These are phyloP conservation scores for Linum tenue DNA, from an alignment of 345 rosid species.

Conservation along the genomic window DNA sequence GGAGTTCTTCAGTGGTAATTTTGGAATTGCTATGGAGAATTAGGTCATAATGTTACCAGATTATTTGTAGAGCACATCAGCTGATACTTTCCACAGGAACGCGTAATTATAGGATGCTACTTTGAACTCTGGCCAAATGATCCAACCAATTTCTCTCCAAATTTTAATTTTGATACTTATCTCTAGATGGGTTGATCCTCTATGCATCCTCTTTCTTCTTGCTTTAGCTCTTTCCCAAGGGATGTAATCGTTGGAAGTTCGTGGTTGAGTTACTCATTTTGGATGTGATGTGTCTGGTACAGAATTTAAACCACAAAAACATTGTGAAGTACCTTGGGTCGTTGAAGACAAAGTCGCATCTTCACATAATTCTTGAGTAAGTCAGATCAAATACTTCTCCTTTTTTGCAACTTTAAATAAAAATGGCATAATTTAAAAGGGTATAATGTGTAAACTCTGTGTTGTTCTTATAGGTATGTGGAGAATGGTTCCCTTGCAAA, in stretches of 20 bases:
- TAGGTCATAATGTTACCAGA: too few relatives aligned
- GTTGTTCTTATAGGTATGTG: slow-evolving; percentile 56
- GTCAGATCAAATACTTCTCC: slow-evolving; percentile 24
- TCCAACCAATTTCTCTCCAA: too few relatives aligned
- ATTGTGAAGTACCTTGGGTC: slow-evolving; percentile 99
- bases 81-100: too few relatives aligned
- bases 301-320: slow-evolving; percentile 97
- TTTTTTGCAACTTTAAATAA: not conserved
- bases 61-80: too few relatives aligned
- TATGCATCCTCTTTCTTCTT: too few relatives aligned
- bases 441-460: slow-evolving; percentile 5
- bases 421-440: slow-evolving; percentile 9
- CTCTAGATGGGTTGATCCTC: too few relatives aligned
- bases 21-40: too few relatives aligned
- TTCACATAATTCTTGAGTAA: slow-evolving; percentile 97
- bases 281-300: slow-evolving; percentile 20
- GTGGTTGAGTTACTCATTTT: slow-evolving; percentile 7
- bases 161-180: too few relatives aligned
- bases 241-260: not conserved
- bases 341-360: slow-evolving; percentile 80
- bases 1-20: too few relatives aligned
- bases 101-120: too few relatives aligned
- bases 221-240: not conserved
- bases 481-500: slow-evolving; percentile 99
- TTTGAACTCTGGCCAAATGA: too few relatives aligned